These are phyloP conservation scores for Suillus tomentosus DNA, from an alignment of 768 basidiomycete genomes.

Conservation along the genomic window DNA sequence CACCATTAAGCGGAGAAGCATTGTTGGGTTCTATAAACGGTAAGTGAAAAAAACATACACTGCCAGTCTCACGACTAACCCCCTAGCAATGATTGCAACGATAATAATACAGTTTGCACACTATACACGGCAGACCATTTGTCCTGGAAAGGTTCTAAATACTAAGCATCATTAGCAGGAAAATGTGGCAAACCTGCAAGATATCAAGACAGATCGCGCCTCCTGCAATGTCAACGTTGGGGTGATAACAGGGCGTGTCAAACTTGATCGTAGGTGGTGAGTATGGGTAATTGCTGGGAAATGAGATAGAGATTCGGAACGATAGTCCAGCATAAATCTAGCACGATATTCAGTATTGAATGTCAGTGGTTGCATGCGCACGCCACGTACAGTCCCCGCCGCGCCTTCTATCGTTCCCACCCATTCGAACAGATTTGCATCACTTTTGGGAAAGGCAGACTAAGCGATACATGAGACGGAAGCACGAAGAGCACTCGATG, in stretches of 20 bases:
- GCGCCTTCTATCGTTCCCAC: slow-evolving; percentile 86
- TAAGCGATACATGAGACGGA: slow-evolving; percentile 29
- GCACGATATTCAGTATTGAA: slow-evolving; percentile 3
- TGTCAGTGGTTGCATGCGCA: slow-evolving; percentile 9
- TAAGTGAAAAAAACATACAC: slow-evolving; percentile 3
- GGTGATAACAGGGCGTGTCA: slow-evolving; percentile 88
- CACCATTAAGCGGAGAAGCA: slow-evolving; percentile 85
- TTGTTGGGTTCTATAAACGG: slow-evolving; percentile 80
- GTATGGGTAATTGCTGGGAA: slow-evolving; percentile 89
- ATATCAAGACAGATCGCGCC: slow-evolving; percentile 89
- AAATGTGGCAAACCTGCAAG: slow-evolving; percentile 59
- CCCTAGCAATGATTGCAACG: slow-evolving; percentile 84
- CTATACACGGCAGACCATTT: slow-evolving; percentile 95
- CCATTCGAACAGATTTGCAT: slow-evolving; percentile 90
- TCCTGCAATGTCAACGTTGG: slow-evolving; percentile 80
- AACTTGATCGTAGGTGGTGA: slow-evolving; percentile 84
- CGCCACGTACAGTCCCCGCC: slow-evolving; percentile 61
- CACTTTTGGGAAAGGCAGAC: slow-evolving; percentile 90
- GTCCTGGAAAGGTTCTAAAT: slow-evolving; percentile 48
- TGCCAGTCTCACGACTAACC: slow-evolving; percentile 48
- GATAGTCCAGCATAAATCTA: slow-evolving; percentile 78
- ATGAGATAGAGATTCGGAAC: slow-evolving; percentile 83
- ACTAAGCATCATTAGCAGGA: background rate
- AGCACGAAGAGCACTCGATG: background rate
- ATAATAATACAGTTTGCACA: slow-evolving; percentile 86